Evolutionary conservation across 139 green algal genomes (phyloP).

Genomic region (Picocystis salinarum): DNA sequence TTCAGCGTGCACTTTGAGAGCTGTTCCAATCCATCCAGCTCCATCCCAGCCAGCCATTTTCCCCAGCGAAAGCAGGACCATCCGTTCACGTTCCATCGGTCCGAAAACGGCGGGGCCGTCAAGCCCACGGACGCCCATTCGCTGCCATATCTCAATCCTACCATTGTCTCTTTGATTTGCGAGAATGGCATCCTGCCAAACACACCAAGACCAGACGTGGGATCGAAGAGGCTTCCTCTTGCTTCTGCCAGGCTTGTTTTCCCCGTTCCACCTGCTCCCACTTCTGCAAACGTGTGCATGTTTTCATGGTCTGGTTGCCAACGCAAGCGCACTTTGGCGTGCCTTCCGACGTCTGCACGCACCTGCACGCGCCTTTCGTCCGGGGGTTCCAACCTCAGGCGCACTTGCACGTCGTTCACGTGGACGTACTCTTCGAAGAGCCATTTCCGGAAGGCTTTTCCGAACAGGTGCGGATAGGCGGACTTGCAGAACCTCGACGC

Average conservation of each 20-base stretch:
- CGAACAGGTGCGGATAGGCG: slow-evolving; percentile 35
- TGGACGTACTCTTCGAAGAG: slow-evolving; percentile 37
- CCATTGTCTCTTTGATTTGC: not conserved
- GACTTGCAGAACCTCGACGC: slow-evolving; percentile 10
- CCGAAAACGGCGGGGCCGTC: slow-evolving; percentile 15
- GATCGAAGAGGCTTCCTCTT: slow-evolving; percentile 23
- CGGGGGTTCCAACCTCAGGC: not conserved
- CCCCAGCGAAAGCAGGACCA: slow-evolving; percentile 3
- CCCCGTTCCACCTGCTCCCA: slow-evolving; percentile 25
- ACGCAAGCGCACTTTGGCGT: not conserved
- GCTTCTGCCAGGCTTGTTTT: not conserved
- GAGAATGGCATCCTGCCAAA: slow-evolving; percentile 28
- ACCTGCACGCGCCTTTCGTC: not conserved
- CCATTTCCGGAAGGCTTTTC: slow-evolving; percentile 22
- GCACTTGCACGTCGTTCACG: slow-evolving; percentile 16
- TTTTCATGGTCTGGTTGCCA: slow-evolving; percentile 29
- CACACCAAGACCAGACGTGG: slow-evolving; percentile 14
- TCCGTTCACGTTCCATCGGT: slow-evolving; percentile 20
- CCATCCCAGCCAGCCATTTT: slow-evolving; percentile 19
- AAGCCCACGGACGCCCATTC: slow-evolving; percentile 40
- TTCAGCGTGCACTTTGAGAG: too few species aligned
- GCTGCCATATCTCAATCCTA: not conserved
- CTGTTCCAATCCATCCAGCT: too few species aligned
- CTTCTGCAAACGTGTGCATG: slow-evolving; percentile 37
- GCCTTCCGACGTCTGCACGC: not conserved